Percentiles rank a stretch among this genome's conserved stretches.
Conservation (phyloP, 805 yeast genomes). For the Suhomyces tanzawaensis region DNA sequence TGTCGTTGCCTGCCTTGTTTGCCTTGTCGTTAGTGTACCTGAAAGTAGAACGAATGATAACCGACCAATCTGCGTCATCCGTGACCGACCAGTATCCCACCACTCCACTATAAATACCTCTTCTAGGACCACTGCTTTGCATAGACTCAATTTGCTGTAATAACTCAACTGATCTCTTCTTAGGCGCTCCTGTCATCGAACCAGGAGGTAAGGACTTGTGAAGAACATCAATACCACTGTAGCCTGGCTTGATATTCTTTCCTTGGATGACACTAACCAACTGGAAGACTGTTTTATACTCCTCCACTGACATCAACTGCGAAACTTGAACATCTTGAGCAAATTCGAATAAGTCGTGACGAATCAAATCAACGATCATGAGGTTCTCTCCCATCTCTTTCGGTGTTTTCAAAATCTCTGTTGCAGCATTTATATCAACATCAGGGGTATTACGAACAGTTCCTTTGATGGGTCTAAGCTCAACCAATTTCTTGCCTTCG, state of each 20-base stretch:
- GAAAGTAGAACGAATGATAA: slow-evolving; percentile 81
- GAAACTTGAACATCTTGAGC: slow-evolving; percentile 65
- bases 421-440: slow-evolving; percentile 58
- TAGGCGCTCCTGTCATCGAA: slow-evolving; percentile 99
- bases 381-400: slow-evolving; percentile 94
- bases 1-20: slow-evolving; percentile 18
- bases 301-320: slow-evolving; percentile 87
- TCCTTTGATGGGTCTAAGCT: slow-evolving; percentile 94
- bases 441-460: slow-evolving; percentile 70
- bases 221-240: slow-evolving; percentile 75
- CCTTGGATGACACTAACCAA: slow-evolving; percentile 89
- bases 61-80: slow-evolving; percentile 94
- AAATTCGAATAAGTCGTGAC: slow-evolving; percentile 82
- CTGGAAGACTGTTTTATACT: slow-evolving; percentile 86
- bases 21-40: slow-evolving; percentile 52
- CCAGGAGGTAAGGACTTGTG: slow-evolving; percentile 90
- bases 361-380: slow-evolving; percentile 93
- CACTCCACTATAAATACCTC: slow-evolving; percentile 91
- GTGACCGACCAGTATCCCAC: slow-evolving; percentile 92
- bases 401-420: slow-evolving; percentile 66
- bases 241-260: slow-evolving; percentile 33
- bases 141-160: slow-evolving; percentile 56
- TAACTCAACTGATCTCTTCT: slow-evolving; percentile 84
- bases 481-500: slow-evolving; percentile 44
- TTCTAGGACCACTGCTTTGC: slow-evolving; percentile 47